Evolutionary conservation across 1,139 yeast species (phyloP), one percentile per base, ranked within the genome.

Genomic region (Geotrichum europaeum): DNA sequence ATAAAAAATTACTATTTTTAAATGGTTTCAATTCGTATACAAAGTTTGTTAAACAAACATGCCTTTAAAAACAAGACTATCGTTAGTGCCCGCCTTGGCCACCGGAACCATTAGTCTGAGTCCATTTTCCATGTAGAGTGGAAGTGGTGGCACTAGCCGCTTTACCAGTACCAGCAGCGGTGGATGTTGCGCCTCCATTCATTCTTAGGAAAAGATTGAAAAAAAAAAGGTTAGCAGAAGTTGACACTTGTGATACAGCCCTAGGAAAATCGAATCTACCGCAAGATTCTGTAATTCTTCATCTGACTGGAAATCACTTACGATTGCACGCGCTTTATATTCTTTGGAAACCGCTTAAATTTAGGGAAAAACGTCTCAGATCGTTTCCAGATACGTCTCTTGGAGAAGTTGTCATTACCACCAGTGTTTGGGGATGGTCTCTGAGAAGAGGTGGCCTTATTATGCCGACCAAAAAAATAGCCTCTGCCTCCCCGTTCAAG

Each of bases 361-460:
- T 54, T 51, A n/a, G 61, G 61, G 30, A 59, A 59, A 51, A 59
- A 59, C 2, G 61, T 59, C 36, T 59, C 61, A n/a, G 61, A 45
- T 4, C 53, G 56, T 25, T 52, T 53, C 43, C 50, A 49, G n/a
- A 53, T 18, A 18, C 47, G 47, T 25, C 47, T 52, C 22, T 47
- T 58, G 18, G 47, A 40, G 9, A n/a, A 5, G n/a, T n/a, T 40
- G 47, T 5, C 20, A 40, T 25, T 40, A 20, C 30, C 40, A 15
- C 13, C 43, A 13, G 57, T 15, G 6, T 13, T 53, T 24, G n/a
- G 2, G 24, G 15, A 24, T 43, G 34, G 51, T 25, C 50, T n/a
- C 24, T n/a, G 25, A 15, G 34, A 40, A 24, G 34, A 9, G 12
- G 20, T n/a, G 7, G 24, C 24, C 53, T 49, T 53, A 22, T 34